These are phyloP conservation scores for Claviceps purpurea DNA, from an alignment of 2,329 filamentous ascomycete species.

Conservation along the genomic window DNA sequence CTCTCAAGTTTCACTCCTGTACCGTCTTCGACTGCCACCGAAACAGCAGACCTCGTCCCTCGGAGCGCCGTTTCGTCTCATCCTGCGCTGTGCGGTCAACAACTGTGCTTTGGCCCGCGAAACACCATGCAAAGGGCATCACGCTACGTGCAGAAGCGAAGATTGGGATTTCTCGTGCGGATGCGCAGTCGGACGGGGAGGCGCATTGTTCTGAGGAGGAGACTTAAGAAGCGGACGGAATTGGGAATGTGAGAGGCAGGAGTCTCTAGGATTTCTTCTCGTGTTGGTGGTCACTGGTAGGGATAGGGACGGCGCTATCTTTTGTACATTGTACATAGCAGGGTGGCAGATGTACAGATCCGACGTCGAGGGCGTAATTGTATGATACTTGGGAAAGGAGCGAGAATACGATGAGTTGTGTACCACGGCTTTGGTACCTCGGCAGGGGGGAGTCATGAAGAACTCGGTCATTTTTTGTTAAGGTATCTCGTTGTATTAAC, in stretches of 20 bases:
- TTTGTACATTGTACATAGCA: too few relatives aligned
- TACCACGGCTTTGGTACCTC: too few relatives aligned
- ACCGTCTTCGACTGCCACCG: conserved; percentile 9
- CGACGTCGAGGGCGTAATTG: too few relatives aligned
- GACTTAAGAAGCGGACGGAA: conserved; percentile 36
- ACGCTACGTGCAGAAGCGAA: conserved; percentile 44
- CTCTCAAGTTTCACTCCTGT: conserved; percentile 19
- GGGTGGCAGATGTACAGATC: too few relatives aligned
- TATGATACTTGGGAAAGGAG: too few relatives aligned
- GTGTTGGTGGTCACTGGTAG: background rate
- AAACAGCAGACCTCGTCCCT: conserved; percentile 30
- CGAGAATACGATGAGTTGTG: too few relatives aligned
- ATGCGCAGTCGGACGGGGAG: conserved; percentile 36
- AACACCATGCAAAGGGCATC: conserved; percentile 43
- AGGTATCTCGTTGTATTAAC: too few relatives aligned
- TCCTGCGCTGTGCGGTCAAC: conserved; percentile 35
- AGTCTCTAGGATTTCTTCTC: background rate
- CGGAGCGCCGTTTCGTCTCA: conserved; percentile 33
- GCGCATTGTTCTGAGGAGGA: conserved; percentile 38
- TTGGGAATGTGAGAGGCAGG: conserved; percentile 17
- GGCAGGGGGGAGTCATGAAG: too few relatives aligned
- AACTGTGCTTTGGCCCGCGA: conserved; percentile 45
- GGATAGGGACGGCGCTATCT: background rate
- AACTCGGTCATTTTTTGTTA: too few relatives aligned
- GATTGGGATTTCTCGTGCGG: conserved; percentile 43